Base-by-base conservation (phyloP, 1,284 basidiomycete species). In the Termitomyces sp. region DNA sequence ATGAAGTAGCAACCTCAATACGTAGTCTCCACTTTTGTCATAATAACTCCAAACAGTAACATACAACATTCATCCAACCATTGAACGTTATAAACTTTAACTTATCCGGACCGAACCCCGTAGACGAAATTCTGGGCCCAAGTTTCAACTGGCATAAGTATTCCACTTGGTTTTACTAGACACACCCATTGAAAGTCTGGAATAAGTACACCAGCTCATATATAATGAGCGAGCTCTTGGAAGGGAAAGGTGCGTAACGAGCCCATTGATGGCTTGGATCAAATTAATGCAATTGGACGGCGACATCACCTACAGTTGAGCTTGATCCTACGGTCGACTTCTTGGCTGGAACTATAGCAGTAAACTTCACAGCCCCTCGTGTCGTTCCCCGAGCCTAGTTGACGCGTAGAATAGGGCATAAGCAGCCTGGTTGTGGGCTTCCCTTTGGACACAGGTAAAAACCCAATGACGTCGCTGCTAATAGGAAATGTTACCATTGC, bases 291-390 rank as follows among this genome's bases (percentile, higher is more conserved):
- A 6, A 31, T 38, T 46, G 45, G 31, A 41, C 33, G 44, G 34
- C 39, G 38, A 8, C 21, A 5, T 49, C 47, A 31, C 28, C n/a
- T 18, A 16, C 42, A 63, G 65, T 66, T 28, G 64, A 59, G 46
- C 67, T 76, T 18, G 70, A 74, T 59, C 74, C 85, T 2, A 75
- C 74, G 1, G 64, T 86, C 26, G 84, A 91, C 62, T 88, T 90
- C 63, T 67, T 81, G 37, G 88, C 86, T 9, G 88, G 88, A n/a
- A 87, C 86, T 0, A 67, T 83, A n/a, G 79, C 83, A 57, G 86
- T 73, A 60, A 47, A 57, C 57, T n/a, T 6, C 3, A 6, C 7
- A 11, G 3, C 11, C 19, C 11, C 21, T 18, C 24, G 13, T 16
- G 16, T 3, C 11, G 35, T 19, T 31, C 19, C 8, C 4, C 30